phyloP scores from a whole-genome alignment of 1,284 basidiomycete species.

The Pholiota adiposa region DNA sequence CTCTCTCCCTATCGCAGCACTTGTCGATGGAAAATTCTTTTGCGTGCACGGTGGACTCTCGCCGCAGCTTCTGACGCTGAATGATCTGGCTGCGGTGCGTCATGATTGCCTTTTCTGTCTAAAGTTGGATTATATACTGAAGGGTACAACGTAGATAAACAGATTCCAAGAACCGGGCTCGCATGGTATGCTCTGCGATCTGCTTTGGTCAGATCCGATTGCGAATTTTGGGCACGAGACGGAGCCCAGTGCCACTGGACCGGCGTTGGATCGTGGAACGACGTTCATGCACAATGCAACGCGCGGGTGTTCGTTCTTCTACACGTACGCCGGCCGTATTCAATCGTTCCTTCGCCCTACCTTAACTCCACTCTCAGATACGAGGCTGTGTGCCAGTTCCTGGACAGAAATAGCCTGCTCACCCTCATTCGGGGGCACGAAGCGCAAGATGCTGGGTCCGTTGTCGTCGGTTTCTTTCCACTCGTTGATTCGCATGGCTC shows the following conservation, averaged over 20 bases:
- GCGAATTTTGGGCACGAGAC: slow-evolving; percentile 74
- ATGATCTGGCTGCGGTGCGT: slow-evolving; percentile 63
- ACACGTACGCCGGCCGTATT: slow-evolving; percentile 65
- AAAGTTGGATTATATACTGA: slow-evolving; percentile 2
- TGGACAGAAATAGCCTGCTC: slow-evolving; percentile 90
- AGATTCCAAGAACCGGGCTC: slow-evolving; percentile 96
- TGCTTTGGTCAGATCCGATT: slow-evolving; percentile 95
- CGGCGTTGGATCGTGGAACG: slow-evolving; percentile 32
- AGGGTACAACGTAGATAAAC: slow-evolving; percentile 62
- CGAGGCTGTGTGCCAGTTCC: slow-evolving; percentile 91
- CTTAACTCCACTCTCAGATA: slow-evolving; percentile 61
- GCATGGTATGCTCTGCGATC: slow-evolving; percentile 91
- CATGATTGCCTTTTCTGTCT: slow-evolving; percentile 3
- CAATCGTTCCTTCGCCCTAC: not conserved
- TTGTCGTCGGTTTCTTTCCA: slow-evolving; percentile 10
- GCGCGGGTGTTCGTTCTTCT: slow-evolving; percentile 94
- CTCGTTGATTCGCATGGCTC: not conserved
- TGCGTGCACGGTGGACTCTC: slow-evolving; percentile 98
- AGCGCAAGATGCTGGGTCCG: slow-evolving; percentile 94
- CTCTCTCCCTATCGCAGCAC: slow-evolving; percentile 87
- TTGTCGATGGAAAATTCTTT: slow-evolving; percentile 97
- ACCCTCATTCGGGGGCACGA: slow-evolving; percentile 98
- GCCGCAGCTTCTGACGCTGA: slow-evolving; percentile 80
- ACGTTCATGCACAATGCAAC: slow-evolving; percentile 88
- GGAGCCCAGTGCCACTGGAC: slow-evolving; percentile 25